Evolutionary conservation across 1,139 yeast species (phyloP).

Genomic region (Casaregolazyma lundiana): DNA sequence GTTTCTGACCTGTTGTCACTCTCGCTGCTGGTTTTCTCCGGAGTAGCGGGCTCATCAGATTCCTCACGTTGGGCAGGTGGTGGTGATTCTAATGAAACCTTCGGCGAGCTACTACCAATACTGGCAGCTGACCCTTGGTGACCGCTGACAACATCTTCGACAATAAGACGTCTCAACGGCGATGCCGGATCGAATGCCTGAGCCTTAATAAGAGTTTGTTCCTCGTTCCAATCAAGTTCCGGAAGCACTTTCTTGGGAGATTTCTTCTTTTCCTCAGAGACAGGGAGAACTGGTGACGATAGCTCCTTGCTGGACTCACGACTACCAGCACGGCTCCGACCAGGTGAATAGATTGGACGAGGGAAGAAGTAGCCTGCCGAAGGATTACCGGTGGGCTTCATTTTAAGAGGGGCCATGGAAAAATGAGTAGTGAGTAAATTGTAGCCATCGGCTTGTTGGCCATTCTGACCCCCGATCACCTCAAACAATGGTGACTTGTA

Average conservation of each 20-base stretch:
- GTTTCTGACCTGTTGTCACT: background rate
- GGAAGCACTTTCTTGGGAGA: background rate
- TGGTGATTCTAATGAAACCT: background rate
- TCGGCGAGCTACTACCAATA: background rate
- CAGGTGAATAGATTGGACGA: conserved; percentile 30
- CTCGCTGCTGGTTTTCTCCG: background rate
- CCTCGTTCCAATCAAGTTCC: conserved; percentile 42
- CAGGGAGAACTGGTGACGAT: background rate
- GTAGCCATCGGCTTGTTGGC: background rate
- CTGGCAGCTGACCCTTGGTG: background rate
- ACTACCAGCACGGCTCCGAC: conserved; percentile 2
- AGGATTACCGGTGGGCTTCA: conserved; percentile 55
- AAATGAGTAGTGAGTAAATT: conserved; percentile 31
- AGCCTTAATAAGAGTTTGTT: conserved; percentile 64
- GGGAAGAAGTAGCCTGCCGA: conserved; percentile 63
- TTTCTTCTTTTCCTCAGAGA: conserved; percentile 4
- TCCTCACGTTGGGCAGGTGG: background rate
- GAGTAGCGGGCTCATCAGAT: conserved; percentile 4
- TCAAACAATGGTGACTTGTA: background rate
- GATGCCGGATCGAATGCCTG: conserved; percentile 66
- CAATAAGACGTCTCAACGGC: conserved; percentile 52
- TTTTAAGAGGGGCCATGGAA: conserved; percentile 29
- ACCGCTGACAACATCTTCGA: conserved; percentile 33
- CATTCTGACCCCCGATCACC: background rate
- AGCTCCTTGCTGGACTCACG: background rate